Base-by-base conservation (phyloP, 78 protist species). In the Salpingoeca rosetta region DNA sequence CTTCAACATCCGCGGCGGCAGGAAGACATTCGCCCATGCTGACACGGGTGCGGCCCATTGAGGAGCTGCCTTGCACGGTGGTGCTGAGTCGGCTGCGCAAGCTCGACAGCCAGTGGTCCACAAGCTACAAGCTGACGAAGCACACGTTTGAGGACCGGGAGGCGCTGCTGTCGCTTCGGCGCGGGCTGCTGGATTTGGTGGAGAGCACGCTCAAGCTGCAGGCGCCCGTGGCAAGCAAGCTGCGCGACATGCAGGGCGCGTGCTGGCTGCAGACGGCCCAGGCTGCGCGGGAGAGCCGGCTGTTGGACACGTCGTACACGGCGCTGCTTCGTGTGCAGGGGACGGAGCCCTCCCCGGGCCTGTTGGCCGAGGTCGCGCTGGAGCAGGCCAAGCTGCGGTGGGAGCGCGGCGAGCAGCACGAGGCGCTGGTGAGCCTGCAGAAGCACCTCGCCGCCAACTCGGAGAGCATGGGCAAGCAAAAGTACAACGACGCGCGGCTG, bases 91-190 rank as follows among this genome's bases (percentile, higher is more conserved):
- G n/a, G n/a, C n/a, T n/a, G n/a, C n/a, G n/a, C n/a, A n/a, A n/a
- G n/a, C n/a, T n/a, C n/a, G n/a, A n/a, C n/a, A n/a, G n/a, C n/a
- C n/a, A n/a, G n/a, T n/a, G n/a, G n/a, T n/a, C n/a, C n/a, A n/a
- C n/a, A n/a, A n/a, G n/a, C n/a, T n/a, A n/a, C n/a, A n/a, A 45
- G 28, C 41, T 90, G 39, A 57, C 89, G 40, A 89, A 90, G 44
- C 84, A 85, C 80, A 76, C 90, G 37, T 82, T 80, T 35, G 40
- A 80, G 31, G 38, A 80, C 3, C 42, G 94, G 36, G 96, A 93
- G 65, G 84, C 88, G 11, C 26, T 93, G 57, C 80, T 93, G 28
- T 56, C 56, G 35, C 84, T 88, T 51, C 76, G 91, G 3, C 51
- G 92, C 42, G 84, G 81, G 12, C 40, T 90, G 37, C 74, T 80